Conservation (phyloP, 148 eudicot genomes). For the Cornus florida region DNA sequence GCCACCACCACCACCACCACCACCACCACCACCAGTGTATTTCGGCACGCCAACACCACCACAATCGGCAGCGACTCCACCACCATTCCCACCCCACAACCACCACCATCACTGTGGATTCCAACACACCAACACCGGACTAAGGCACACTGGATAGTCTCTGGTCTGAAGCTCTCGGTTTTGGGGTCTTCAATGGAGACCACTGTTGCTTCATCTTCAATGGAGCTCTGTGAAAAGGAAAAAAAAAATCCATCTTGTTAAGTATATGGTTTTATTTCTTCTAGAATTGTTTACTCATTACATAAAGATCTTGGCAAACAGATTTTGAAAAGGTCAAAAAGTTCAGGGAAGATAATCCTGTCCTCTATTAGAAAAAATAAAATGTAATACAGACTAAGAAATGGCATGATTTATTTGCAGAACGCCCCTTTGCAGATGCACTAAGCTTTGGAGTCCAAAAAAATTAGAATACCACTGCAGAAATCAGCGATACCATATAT, state of each 20-base stretch:
- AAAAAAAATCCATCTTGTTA: not conserved
- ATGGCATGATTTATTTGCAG: not conserved
- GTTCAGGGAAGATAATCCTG: not conserved
- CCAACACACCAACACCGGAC: too few species aligned
- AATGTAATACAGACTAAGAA: constrained; percentile 3
- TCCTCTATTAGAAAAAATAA: not conserved
- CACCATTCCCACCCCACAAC: too few species aligned
- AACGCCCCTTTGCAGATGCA: constrained; percentile 10
- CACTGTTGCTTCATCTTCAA: too few species aligned
- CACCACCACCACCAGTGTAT: too few species aligned
- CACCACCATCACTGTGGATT: too few species aligned
- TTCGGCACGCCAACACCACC: too few species aligned
- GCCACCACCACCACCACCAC: too few species aligned
- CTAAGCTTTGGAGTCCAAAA: not conserved
- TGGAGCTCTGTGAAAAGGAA: too few species aligned
- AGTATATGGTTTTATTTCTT: not conserved
- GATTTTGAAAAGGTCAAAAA: not conserved
- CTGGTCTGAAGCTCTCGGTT: too few species aligned
- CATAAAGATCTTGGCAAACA: constrained; percentile 6
- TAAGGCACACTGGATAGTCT: too few species aligned
- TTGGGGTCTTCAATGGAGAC: too few species aligned
- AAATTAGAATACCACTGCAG: not conserved
- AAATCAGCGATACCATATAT: not conserved
- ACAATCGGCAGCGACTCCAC: too few species aligned
- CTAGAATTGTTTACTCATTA: not conserved